Percentiles rank a stretch among this genome's conserved stretches.
These are phyloP conservation scores for Xerocomellus dryophilus DNA, from an alignment of 768 basidiomycete genomes.

Conservation along the genomic window DNA sequence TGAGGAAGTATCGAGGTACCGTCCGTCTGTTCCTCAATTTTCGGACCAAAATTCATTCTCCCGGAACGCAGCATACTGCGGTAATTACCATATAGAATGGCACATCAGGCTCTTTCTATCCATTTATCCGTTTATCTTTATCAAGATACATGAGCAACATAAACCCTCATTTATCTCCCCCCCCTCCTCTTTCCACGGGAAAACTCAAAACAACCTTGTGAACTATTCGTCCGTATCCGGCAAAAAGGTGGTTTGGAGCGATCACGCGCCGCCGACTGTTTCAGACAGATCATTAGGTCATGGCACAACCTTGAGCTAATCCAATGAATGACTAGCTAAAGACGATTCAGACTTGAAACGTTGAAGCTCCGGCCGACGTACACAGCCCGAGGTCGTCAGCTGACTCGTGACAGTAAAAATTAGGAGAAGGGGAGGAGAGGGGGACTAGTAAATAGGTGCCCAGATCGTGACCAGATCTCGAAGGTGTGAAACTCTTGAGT, in stretches of 20 bases:
- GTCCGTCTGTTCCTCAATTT: not conserved
- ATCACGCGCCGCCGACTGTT: not conserved
- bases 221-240: not conserved
- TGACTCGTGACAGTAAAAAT: not conserved
- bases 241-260: not conserved
- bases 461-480: not conserved
- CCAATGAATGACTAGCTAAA: no score
- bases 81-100: not conserved
- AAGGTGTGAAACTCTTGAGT: conserved; percentile 16
- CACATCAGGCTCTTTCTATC: not conserved
- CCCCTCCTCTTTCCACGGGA: not conserved
- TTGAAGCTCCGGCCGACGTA: conserved; percentile 6
- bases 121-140: not conserved
- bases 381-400: not conserved
- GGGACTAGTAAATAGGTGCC: not conserved
- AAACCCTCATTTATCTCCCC: not conserved
- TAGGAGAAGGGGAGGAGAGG: not conserved
- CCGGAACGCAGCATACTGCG: not conserved
- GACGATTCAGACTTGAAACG: conserved; percentile 5
- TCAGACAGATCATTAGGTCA: not conserved
- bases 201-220: not conserved
- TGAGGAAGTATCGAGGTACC: not conserved
- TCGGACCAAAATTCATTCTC: not conserved
- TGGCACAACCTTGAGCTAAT: not conserved
- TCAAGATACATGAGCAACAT: not conserved